Percentiles rank a stretch among this genome's conserved stretches.
Conservation (phyloP, 2,329 filamentous ascomycete species). For the Hypoxylon sp. region DNA sequence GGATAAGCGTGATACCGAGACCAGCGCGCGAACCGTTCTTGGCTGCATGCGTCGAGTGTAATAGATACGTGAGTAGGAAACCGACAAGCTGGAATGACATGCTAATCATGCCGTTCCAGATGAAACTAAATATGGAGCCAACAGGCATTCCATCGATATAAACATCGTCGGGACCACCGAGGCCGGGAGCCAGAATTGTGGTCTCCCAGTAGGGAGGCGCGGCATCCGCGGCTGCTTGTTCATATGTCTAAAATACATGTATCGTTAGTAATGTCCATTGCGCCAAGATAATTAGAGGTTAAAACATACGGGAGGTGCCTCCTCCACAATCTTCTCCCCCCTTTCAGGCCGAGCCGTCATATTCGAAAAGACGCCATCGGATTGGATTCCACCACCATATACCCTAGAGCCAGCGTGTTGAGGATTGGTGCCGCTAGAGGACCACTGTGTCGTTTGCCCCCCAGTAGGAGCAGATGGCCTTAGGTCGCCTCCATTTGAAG, state of each 20-base stretch:
- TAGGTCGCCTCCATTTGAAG: conserved; percentile 39
- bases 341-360: conserved; percentile 90
- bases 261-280: conserved; percentile 54
- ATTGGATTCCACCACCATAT: conserved; percentile 81
- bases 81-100: conserved; percentile 98
- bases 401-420: conserved; percentile 64
- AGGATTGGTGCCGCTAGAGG: conserved; percentile 53
- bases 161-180: conserved; percentile 92
- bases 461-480: conserved; percentile 35
- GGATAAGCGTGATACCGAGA: conserved; percentile 93
- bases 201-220: conserved; percentile 99
- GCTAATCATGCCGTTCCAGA: conserved; percentile 96
- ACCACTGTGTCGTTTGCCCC: conserved; percentile 42
- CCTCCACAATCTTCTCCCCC: conserved; percentile 82
- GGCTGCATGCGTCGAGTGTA: conserved; percentile 97
- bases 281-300: neutral
- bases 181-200: conserved; percentile 92
- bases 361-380: conserved; percentile 97
- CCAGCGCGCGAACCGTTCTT: conserved; percentile 97
- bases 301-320: conserved; percentile 87
- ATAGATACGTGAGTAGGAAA: conserved; percentile 96
- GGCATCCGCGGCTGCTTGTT: conserved; percentile 96
- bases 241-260: conserved; percentile 88
- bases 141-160: conserved; percentile 97
- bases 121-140: conserved; percentile 86